Evolutionary conservation across 371 early-diverging fungal species (phyloP), one percentile per base, ranked within the genome.

Genomic region (Vairimorpha ceranae): DNA sequence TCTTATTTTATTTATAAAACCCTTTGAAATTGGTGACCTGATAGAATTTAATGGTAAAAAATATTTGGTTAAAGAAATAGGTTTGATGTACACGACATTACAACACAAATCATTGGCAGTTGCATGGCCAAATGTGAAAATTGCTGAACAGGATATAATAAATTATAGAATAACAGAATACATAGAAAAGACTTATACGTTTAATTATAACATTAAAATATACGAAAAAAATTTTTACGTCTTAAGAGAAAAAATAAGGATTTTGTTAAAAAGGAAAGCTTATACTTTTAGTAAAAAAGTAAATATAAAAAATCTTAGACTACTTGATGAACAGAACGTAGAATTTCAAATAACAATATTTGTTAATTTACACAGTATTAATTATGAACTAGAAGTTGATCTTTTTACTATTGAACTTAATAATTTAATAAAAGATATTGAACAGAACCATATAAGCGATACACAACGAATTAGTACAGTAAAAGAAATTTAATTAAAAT

Each of bases 11-110:
- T 70, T 76, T 41, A 65, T 78, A 23, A n/a, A 76, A 17, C 72
- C 78, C 14, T 82, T 77, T 72, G 82, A 82, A 21, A 45, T 82
- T 45, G 78, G 77, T 17, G 82, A 82, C 67, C 52, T 46, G 2
- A 65, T 82, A 15, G 23, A 46, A 30, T 19, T 80, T 17, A 58
- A 73, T 52, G 66, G 60, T 23, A 54, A 69, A 23, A 27, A 43
- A 7, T 78, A 76, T 46, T 41, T 63, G 33, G 80, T 82, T 12
- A 2, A 60, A 14, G 76, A 77, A 32, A 75, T 77, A 17, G 80
- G 80, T 0, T 38, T 82, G 19, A 58, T 82, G 3, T 77, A 75
- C 30, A 52, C 76, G 0, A 65, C 70, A 38, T 67, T 82, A 32
- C 33, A 43, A 0, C 29, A 30, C 6, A 66, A 80, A n/a, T 48